Evolutionary conservation across 2,329 filamentous ascomycete genomes (phyloP).

Genomic region (Alternaria sp.): DNA sequence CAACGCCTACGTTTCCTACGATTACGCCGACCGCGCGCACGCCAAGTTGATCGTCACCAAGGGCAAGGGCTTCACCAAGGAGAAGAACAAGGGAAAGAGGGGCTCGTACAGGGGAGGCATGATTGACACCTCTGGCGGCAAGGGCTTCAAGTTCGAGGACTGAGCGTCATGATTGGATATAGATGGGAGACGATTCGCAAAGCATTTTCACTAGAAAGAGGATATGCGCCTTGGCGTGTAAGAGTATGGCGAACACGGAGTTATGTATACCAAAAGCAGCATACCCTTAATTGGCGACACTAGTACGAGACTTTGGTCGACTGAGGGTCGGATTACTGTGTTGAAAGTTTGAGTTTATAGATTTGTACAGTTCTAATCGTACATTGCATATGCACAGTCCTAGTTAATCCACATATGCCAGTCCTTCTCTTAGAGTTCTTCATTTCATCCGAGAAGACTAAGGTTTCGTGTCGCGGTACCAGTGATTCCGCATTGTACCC

Average conservation of each 20-base stretch:
- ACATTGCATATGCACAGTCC: background rate
- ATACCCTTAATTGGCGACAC: slow-evolving; percentile 23
- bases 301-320: background rate
- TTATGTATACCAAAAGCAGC: slow-evolving; percentile 26
- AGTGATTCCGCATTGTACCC: background rate
- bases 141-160: slow-evolving; percentile 94
- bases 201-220: background rate
- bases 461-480: background rate
- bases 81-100: slow-evolving; percentile 89
- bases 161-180: slow-evolving; percentile 45
- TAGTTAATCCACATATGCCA: background rate
- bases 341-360: background rate
- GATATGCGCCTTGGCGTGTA: background rate
- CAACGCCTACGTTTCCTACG: slow-evolving; percentile 82
- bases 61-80: slow-evolving; percentile 98
- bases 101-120: slow-evolving; percentile 88
- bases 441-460: background rate
- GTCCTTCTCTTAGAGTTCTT: background rate
- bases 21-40: slow-evolving; percentile 88
- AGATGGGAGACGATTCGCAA: background rate
- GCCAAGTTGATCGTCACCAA: slow-evolving; percentile 88
- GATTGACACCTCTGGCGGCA: slow-evolving; percentile 82
- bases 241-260: slow-evolving; percentile 10
- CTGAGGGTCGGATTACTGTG: background rate
- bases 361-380: slow-evolving; percentile 1